phyloP scores from a whole-genome alignment of 2,329 filamentous ascomycete genomes.

The Colletotrichum nymphaeae region DNA sequence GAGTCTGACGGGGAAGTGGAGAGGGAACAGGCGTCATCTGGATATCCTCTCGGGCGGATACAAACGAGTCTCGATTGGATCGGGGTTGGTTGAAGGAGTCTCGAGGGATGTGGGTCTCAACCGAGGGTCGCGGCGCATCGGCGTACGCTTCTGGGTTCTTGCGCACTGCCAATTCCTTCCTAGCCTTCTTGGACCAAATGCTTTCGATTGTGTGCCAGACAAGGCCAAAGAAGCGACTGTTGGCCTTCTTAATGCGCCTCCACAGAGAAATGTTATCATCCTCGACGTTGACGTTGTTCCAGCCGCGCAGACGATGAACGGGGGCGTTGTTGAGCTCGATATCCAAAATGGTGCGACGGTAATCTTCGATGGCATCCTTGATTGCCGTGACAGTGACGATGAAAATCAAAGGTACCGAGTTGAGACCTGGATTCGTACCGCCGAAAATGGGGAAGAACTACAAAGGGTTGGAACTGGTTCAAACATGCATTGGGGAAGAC shows the following conservation, averaged over 20 bases:
- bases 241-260: slow-evolving; percentile 92
- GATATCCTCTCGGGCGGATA: slow-evolving; percentile 76
- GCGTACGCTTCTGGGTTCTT: slow-evolving; percentile 52
- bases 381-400: slow-evolving; percentile 89
- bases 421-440: slow-evolving; percentile 87
- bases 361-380: slow-evolving; percentile 97
- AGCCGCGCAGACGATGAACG: slow-evolving; percentile 88
- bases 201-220: slow-evolving; percentile 61
- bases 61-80: slow-evolving; percentile 58
- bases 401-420: slow-evolving; percentile 90
- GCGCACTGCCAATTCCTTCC: slow-evolving; percentile 59
- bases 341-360: slow-evolving; percentile 89
- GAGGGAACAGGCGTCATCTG: slow-evolving; percentile 97
- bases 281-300: slow-evolving; percentile 92
- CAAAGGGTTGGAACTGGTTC: slow-evolving; percentile 27
- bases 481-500: neutral
- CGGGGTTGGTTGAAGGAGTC: slow-evolving; percentile 59
- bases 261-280: slow-evolving; percentile 88
- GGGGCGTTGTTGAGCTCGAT: slow-evolving; percentile 96
- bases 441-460: slow-evolving; percentile 98
- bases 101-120: slow-evolving; percentile 69
- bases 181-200: slow-evolving; percentile 64
- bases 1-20: slow-evolving; percentile 65
- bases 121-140: slow-evolving; percentile 65
- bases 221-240: slow-evolving; percentile 68